Evolutionary conservation across 1,284 basidiomycete genomes (phyloP).

Genomic region (Pascua guehoae): DNA sequence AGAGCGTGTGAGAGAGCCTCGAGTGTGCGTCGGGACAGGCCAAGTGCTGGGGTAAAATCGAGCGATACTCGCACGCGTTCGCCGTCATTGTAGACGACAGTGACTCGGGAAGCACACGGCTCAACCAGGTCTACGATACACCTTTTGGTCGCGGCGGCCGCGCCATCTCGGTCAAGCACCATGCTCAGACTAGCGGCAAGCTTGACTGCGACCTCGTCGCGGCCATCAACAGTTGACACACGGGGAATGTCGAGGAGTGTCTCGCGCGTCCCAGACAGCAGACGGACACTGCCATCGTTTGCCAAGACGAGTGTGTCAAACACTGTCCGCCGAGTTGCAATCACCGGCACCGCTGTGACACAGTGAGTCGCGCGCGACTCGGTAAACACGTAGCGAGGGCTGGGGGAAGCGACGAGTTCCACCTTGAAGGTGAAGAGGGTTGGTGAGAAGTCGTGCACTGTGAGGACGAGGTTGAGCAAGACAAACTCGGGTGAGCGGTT

Average conservation of each 20-base stretch:
- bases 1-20: slow-evolving; percentile 61
- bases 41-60: slow-evolving; percentile 55
- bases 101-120: slow-evolving; percentile 53
- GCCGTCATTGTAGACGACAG: slow-evolving; percentile 55
- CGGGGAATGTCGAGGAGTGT: slow-evolving; percentile 44
- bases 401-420: slow-evolving; percentile 49
- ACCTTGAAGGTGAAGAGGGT: slow-evolving; percentile 55
- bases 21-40: slow-evolving; percentile 60
- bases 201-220: slow-evolving; percentile 29
- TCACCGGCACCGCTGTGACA: slow-evolving; percentile 58
- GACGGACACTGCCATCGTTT: slow-evolving; percentile 54
- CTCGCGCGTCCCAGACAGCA: slow-evolving; percentile 61
- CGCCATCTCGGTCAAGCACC: slow-evolving; percentile 19
- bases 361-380: slow-evolving; percentile 47
- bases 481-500: slow-evolving; percentile 23
- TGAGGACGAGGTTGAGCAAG: slow-evolving; percentile 53
- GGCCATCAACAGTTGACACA: slow-evolving; percentile 26
- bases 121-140: slow-evolving; percentile 40
- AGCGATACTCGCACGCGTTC: slow-evolving; percentile 53
- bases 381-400: slow-evolving; percentile 32
- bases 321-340: slow-evolving; percentile 60
- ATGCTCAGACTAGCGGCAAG: slow-evolving; percentile 37
- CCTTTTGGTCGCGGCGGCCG: background rate
- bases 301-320: slow-evolving; percentile 66
- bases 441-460: slow-evolving; percentile 49